Conservation (phyloP, 75 land plant species). For the Isoetes taiwanensis region DNA sequence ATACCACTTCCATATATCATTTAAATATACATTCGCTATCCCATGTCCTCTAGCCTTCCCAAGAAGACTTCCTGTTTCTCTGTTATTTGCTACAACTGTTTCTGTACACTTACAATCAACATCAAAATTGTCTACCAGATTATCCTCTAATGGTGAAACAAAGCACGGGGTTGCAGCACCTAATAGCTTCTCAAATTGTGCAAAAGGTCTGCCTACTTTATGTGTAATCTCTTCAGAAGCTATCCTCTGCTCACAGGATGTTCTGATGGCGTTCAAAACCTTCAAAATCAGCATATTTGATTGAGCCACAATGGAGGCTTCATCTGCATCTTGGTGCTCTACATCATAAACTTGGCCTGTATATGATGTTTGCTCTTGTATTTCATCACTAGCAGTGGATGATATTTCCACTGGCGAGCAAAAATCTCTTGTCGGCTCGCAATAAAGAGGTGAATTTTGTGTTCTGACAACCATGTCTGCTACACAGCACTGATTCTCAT, state of each 20-base stretch:
- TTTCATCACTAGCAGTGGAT: neutral
- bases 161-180: conserved; percentile 30
- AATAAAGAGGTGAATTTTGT: neutral
- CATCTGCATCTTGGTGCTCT: neutral
- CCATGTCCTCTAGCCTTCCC: neutral
- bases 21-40: conserved; percentile 29
- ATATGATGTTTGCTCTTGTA: neutral
- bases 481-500: no score
- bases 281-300: neutral
- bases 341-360: neutral
- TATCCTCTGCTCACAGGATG: conserved; percentile 18
- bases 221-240: conserved; percentile 26
- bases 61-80: neutral
- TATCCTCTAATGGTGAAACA: neutral
- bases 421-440: neutral
- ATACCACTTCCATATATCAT: conserved; percentile 64
- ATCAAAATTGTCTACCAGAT: neutral
- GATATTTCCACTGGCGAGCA: neutral
- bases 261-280: conserved; percentile 17
- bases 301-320: neutral
- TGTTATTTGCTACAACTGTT: neutral
- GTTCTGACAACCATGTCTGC: no score
- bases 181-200: conserved; percentile 47
- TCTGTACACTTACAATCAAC: neutral
- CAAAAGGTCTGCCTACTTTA: conserved; percentile 27